Evolutionary conservation across 2,329 filamentous ascomycete genomes (phyloP), one percentile per base, ranked within the genome.

Genomic region (Hypoxylon sp.): DNA sequence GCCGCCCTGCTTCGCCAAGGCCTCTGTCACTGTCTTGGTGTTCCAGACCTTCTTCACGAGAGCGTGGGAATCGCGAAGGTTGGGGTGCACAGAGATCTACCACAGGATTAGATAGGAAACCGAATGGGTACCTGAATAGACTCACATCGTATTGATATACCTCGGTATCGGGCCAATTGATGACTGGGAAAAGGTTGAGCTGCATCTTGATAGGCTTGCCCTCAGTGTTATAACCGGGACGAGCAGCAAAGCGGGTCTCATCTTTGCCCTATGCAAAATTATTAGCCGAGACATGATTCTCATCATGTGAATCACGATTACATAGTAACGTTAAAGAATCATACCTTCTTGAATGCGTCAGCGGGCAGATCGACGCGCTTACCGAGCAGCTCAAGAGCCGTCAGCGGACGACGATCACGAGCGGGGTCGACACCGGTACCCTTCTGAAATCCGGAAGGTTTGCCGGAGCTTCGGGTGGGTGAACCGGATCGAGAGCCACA

Each of bases 61-160:
- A 3, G 86, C 86, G 3, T 86, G 84, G 2, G 80, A 70, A 1
- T 72, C 75, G 79, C 91, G 93, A 63, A 80, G 82, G 7, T 89
- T 89, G 1, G 85, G 88, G 1, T 89, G 87, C 46, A 95, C 85
- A 3, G 85, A 76, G 25, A 97, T 82, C 91, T 93, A 64, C n/a
- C 28, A 52, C 10, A n/a, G 1, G 19, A n/a, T 72, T 58, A 71
- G 71, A 43, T 10, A 17, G 5, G 17, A 2, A 38, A 14, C 17
- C 0, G 2, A n/a, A 13, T 28, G 11, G 4, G 1, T 11, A 3
- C 5, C n/a, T 6, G 52, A 3, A 17, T 57, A 7, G 41, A 86
- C 91, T 85, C 81, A 94, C 92, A 81, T 97, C 93, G 73, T 95
- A 98, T 76, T 98, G 94, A 68, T 90, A 90, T 21, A 98, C 87